phyloP scores from a whole-genome alignment of 345 rosid species.

The Conringia planisiliqua region DNA sequence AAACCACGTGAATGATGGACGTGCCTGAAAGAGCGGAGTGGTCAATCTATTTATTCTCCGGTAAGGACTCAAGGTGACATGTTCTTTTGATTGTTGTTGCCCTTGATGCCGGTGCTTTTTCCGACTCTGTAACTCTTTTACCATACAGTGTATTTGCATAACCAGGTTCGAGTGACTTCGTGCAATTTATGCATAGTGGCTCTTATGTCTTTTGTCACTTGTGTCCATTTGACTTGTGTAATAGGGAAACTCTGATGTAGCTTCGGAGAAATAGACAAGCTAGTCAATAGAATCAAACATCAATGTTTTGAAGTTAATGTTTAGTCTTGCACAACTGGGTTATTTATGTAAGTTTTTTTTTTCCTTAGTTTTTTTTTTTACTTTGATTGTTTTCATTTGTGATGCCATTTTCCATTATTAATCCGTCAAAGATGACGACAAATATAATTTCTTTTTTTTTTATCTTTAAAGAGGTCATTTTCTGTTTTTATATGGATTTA shows the following conservation, averaged over 20 bases:
- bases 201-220: not conserved
- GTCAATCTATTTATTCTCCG: slow-evolving; percentile 8
- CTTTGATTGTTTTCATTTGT: no score
- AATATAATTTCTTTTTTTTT: no score
- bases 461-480: no score
- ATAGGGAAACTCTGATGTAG: slow-evolving; percentile 11
- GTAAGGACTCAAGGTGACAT: slow-evolving; percentile 14
- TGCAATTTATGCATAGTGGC: not conserved
- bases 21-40: slow-evolving; percentile 36
- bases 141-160: slow-evolving; percentile 3
- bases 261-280: not conserved
- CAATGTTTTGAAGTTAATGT: not conserved
- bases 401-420: not conserved
- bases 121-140: not conserved
- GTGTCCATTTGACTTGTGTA: slow-evolving; percentile 5
- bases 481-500: no score
- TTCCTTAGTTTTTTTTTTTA: not conserved
- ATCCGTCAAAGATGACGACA: no score
- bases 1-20: slow-evolving; percentile 58
- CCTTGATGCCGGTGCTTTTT: not conserved
- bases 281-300: slow-evolving; percentile 5
- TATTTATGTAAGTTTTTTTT: not conserved
- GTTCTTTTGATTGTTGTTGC: slow-evolving; percentile 16
- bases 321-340: not conserved
- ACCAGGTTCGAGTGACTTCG: not conserved